These are phyloP conservation scores for Debaryomycetaceae sp. DNA, from an alignment of 1,139 yeast genomes.

Conservation along the genomic window DNA sequence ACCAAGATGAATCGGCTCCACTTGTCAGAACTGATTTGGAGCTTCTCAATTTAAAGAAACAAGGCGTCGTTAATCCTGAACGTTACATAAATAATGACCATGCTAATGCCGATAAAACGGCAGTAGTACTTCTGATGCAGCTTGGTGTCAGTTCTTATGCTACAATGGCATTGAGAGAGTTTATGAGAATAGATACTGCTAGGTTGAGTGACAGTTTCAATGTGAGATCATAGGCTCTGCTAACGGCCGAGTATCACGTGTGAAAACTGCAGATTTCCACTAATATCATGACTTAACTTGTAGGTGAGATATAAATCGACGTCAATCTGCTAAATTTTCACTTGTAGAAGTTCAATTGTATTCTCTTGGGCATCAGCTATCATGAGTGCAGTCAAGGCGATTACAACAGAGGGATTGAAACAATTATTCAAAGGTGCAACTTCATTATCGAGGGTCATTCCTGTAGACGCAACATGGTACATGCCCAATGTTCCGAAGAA, in stretches of 20 bases:
- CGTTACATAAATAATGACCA: constrained; percentile 31
- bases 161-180: constrained; percentile 94
- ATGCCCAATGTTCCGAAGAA: constrained; percentile 69
- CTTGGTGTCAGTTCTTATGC: constrained; percentile 91
- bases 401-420: constrained; percentile 20
- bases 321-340: too few species aligned
- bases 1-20: constrained; percentile 61
- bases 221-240: constrained; percentile 5
- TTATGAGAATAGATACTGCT: constrained; percentile 79
- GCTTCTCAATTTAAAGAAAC: constrained; percentile 43
- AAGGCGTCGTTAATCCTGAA: constrained; percentile 16
- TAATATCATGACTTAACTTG: too few species aligned
- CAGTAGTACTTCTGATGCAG: constrained; percentile 73
- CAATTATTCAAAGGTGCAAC: constrained; percentile 14
- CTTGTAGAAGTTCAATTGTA: too few species aligned
- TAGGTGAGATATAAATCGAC: too few species aligned
- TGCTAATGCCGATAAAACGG: constrained; percentile 49
- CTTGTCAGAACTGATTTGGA: constrained; percentile 83
- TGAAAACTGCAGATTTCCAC: too few species aligned
- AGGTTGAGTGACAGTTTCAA: constrained; percentile 34
- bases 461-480: constrained; percentile 91
- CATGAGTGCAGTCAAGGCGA: constrained; percentile 7
- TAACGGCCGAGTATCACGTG: not conserved
- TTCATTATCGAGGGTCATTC: constrained; percentile 42
- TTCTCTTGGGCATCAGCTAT: too few species aligned